Conservation (phyloP, 805 yeast species). For the Hanseniaspora thailandica region DNA sequence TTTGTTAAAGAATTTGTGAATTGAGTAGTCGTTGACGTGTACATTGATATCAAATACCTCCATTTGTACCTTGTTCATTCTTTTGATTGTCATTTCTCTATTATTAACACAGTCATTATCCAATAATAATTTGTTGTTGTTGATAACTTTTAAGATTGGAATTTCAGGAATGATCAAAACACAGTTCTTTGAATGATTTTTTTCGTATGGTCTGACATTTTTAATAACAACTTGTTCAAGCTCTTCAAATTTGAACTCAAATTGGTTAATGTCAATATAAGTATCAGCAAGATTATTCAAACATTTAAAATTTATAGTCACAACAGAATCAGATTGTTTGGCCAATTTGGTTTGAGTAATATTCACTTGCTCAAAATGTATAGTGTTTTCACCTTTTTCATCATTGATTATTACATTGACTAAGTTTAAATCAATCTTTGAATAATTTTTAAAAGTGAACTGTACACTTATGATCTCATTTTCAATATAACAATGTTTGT, state of each 20-base stretch:
- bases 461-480: background rate
- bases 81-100: slow-evolving; percentile 16
- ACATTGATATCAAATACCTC: slow-evolving; percentile 21
- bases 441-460: slow-evolving; percentile 18
- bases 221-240: slow-evolving; percentile 20
- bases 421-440: slow-evolving; percentile 20
- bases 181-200: background rate
- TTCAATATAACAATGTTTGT: background rate
- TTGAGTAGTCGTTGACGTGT: slow-evolving; percentile 17
- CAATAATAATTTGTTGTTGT: background rate
- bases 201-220: slow-evolving; percentile 11
- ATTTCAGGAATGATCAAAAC: background rate
- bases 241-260: slow-evolving; percentile 24
- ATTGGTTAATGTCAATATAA: slow-evolving; percentile 22
- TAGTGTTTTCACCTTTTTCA: background rate
- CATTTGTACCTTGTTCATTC: slow-evolving; percentile 22
- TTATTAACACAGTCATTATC: background rate
- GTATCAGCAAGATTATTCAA: slow-evolving; percentile 20
- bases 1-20: background rate
- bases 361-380: background rate
- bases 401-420: slow-evolving; percentile 19
- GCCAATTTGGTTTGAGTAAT: background rate
- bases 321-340: background rate
- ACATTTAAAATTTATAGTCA: slow-evolving; percentile 24
- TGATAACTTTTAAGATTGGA: background rate